These are phyloP conservation scores for Tetracladium marchalianum DNA, from an alignment of 495 filamentous ascomycete genomes.

Conservation along the genomic window DNA sequence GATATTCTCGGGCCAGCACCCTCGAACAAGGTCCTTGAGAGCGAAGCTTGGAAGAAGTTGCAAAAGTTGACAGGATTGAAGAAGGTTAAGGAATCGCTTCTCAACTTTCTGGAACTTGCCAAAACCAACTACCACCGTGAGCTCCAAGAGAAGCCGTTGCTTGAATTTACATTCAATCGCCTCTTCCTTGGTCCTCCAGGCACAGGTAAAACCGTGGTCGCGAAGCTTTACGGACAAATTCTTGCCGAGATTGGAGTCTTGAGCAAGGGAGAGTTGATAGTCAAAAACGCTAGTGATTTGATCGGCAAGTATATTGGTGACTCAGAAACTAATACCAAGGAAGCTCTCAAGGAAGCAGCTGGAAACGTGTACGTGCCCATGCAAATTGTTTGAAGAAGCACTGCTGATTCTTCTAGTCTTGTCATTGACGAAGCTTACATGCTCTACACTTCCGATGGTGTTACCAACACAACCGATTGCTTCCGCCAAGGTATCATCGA, in stretches of 20 bases:
- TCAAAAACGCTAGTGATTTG: constrained; percentile 66
- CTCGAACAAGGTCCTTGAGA: constrained; percentile 29
- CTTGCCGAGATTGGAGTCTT: constrained; percentile 51
- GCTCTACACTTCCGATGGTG: constrained; percentile 27
- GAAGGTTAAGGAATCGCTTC: constrained; percentile 52
- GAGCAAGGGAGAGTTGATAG: constrained; percentile 53
- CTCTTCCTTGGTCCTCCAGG: constrained; percentile 65
- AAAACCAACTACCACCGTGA: constrained; percentile 53
- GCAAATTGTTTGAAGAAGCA: constrained; percentile 27
- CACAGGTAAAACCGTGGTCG: constrained; percentile 70
- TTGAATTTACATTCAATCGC: constrained; percentile 53
- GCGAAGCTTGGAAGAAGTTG: constrained; percentile 45
- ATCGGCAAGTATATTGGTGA: constrained; percentile 49
- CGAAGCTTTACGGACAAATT: constrained; percentile 61
- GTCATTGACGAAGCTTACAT: constrained; percentile 69
- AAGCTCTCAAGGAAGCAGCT: constrained; percentile 48
- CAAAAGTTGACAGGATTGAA: constrained; percentile 48
- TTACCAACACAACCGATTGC: constrained; percentile 29
- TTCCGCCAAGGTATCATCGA: constrained; percentile 58
- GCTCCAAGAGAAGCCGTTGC: constrained; percentile 43
- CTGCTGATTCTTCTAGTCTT: constrained; percentile 20
- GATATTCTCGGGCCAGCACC: constrained; percentile 56
- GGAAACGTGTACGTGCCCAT: constrained; percentile 58
- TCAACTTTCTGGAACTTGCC: constrained; percentile 45
- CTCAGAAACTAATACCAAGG: constrained; percentile 62